phyloP scores from a whole-genome alignment of 495 filamentous ascomycete species.

The Copromyces sp. region DNA sequence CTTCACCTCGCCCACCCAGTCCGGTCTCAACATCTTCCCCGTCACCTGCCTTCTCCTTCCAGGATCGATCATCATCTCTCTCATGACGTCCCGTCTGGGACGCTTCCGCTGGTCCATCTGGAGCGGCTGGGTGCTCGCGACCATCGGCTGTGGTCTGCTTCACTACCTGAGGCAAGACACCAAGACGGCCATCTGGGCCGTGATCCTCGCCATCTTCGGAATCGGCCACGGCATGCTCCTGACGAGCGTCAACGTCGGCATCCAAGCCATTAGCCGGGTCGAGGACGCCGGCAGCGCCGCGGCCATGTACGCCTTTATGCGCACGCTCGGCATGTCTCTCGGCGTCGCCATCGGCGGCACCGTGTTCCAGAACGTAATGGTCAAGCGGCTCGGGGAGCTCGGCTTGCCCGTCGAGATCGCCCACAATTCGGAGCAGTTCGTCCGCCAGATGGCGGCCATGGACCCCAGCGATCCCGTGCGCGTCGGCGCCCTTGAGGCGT shows the following conservation, averaged over 20 bases:
- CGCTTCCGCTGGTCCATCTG: constrained; percentile 46
- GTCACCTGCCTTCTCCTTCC: constrained; percentile 21
- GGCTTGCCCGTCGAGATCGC: constrained; percentile 29
- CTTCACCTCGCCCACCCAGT: constrained; percentile 39
- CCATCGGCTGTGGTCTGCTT: constrained; percentile 39
- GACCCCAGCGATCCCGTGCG: constrained; percentile 14
- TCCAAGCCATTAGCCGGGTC: constrained; percentile 40
- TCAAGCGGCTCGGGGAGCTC: constrained; percentile 30
- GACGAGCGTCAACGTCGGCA: constrained; percentile 38
- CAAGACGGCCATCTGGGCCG: constrained; percentile 36
- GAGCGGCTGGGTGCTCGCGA: constrained; percentile 44
- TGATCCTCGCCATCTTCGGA: constrained; percentile 43
- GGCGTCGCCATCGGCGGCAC: constrained; percentile 53
- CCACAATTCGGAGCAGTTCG: constrained; percentile 38
- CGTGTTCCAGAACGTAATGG: constrained; percentile 50
- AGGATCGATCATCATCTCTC: constrained; percentile 37
- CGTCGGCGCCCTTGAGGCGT: constrained; percentile 15
- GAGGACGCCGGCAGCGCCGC: constrained; percentile 45
- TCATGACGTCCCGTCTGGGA: constrained; percentile 38
- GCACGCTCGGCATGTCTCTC: constrained; percentile 52
- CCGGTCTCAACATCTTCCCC: constrained; percentile 34
- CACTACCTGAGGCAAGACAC: constrained; percentile 38
- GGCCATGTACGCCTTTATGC: constrained; percentile 49
- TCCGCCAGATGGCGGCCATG: constrained; percentile 22
- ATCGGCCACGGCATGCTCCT: constrained; percentile 46